Conservation (phyloP, 2,329 filamentous ascomycete species). For the Lasiodiplodia hormozganensis region DNA sequence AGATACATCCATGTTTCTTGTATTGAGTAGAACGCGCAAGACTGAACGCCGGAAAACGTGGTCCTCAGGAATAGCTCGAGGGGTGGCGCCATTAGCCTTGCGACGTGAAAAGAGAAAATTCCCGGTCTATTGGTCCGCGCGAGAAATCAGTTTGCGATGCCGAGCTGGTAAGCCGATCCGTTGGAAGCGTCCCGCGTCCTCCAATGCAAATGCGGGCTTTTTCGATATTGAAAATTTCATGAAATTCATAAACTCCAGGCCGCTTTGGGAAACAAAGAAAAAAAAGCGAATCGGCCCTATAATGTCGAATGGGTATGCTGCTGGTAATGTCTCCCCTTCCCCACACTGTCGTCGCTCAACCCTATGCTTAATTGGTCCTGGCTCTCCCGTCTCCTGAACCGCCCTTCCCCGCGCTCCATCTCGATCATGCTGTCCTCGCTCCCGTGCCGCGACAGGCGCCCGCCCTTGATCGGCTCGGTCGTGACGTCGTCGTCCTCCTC, state of each 20-base stretch:
- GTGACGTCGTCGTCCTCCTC: not conserved
- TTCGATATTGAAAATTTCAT: not conserved
- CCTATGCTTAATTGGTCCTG: not conserved
- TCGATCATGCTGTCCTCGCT: constrained; percentile 22
- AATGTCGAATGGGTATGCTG: not conserved
- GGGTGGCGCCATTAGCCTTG: too few species aligned
- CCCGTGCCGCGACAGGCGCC: constrained; percentile 4
- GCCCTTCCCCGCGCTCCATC: constrained; percentile 18
- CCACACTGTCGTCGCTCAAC: constrained; percentile 9
- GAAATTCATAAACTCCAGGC: not conserved
- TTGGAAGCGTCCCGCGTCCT: not conserved
- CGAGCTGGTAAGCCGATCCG: too few species aligned
- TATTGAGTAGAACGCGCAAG: too few species aligned
- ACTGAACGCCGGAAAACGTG: too few species aligned
- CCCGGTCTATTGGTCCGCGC: too few species aligned
- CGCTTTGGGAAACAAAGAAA: not conserved
- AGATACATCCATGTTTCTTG: too few species aligned
- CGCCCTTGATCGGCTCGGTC: not conserved
- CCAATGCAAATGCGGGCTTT: not conserved
- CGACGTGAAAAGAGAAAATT: too few species aligned
- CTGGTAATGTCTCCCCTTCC: not conserved
- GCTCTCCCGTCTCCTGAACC: not conserved
- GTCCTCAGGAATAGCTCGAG: too few species aligned
- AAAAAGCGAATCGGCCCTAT: not conserved
- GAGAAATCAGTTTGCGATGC: too few species aligned